Evolutionary conservation across 2,329 filamentous ascomycete species (phyloP).

Genomic region (Colletotrichum acutatum): DNA sequence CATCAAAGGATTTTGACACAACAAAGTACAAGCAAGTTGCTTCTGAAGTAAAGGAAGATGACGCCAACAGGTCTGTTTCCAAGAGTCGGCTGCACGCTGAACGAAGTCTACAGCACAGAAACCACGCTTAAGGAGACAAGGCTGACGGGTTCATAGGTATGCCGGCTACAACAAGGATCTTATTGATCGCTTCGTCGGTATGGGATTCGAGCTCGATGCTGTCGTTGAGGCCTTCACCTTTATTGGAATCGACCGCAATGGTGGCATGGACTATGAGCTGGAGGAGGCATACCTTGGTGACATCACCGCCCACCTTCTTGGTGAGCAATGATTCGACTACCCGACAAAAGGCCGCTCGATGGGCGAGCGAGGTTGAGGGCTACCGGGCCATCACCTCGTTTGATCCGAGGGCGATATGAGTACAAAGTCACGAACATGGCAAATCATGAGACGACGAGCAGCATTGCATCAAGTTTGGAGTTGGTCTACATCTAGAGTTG

Average conservation of each 20-base stretch:
- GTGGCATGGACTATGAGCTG: slow-evolving; percentile 84
- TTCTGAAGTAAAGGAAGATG: slow-evolving; percentile 62
- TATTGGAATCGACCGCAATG: slow-evolving; percentile 82
- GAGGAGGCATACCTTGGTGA: slow-evolving; percentile 92
- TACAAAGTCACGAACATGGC: neutral
- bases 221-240: slow-evolving; percentile 87
- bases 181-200: slow-evolving; percentile 84
- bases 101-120: neutral
- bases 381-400: neutral
- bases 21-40: slow-evolving; percentile 59
- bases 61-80: slow-evolving; percentile 56
- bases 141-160: slow-evolving; percentile 65
- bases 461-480: slow-evolving; percentile 25
- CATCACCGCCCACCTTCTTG: slow-evolving; percentile 85
- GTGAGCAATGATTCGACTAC: slow-evolving; percentile 67
- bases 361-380: neutral
- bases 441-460: neutral
- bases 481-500: slow-evolving; percentile 23
- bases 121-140: neutral
- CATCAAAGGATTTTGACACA: slow-evolving; percentile 54
- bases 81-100: neutral
- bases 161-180: slow-evolving; percentile 87
- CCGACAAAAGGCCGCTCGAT: neutral
- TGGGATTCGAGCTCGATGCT: slow-evolving; percentile 91
- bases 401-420: neutral